Base-by-base conservation (phyloP, 2,329 filamentous ascomycete species). In the Stagonosporopsis tanaceti region DNA sequence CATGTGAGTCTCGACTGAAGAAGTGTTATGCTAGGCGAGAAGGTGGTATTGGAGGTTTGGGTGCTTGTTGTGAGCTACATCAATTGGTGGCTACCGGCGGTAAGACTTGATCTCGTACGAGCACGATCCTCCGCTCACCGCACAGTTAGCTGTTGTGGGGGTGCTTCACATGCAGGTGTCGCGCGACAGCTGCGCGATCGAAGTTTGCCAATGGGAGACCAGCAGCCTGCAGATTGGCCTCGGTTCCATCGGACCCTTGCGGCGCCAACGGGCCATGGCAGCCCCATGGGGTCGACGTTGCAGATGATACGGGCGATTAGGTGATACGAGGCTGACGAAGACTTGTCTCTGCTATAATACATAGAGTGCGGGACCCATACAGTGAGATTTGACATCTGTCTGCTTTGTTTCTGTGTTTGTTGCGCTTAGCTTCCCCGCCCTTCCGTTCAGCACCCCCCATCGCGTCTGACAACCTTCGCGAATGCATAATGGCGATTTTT, bases 401-500 rank as follows among this genome's bases (percentile, higher is more conserved):
- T 34, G 24, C 38, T 20, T 20, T 20, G 20, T 28, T 37, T 22
- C 12, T 47, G 22, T 41, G 24, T n/a, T 6, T 24, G 14, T 25
- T 38, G 17, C 41, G 6, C 44, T 53, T 34, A 35, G 32, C 45
- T 46, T 50, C 48, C 39, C 32, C 39, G 30, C 34, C 38, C 34
- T 38, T 4, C 22, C 25, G 9, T 27, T 25, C 30, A 38, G 20
- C 6, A 9, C 30, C 15, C 12, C 14, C 25, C 6, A 15, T 27
- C 28, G 38, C n/a, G 25, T 22, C 17, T 17, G 41, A 34, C 15
- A 4, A 6, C 15, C 9, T 17, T 6, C 7, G 11, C n/a, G 3
- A 1, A 15, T 24, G 17, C 61, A 69, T 22, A 4, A 73, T 73
- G 70, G 59, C 66, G 2, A 9, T 65, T 12, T 75, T 75, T 41